Evolutionary conservation across 805 yeast genomes (phyloP).

Genomic region (Zygotorulaspora sp.): DNA sequence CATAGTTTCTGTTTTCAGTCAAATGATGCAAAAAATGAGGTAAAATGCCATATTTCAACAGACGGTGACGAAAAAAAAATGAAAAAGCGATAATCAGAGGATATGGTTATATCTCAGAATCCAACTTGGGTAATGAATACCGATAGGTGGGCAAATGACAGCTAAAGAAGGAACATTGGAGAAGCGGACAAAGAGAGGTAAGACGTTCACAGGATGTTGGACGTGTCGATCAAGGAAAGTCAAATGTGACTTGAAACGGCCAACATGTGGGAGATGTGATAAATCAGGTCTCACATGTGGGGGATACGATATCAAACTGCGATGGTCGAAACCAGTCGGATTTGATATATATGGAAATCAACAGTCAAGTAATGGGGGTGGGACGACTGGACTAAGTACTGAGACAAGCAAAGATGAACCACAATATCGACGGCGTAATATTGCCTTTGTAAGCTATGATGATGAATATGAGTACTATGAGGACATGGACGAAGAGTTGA

Average conservation of each 20-base stretch:
- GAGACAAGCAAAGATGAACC: conserved; percentile 38
- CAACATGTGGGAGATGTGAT: conserved; percentile 66
- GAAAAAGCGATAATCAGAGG: background rate
- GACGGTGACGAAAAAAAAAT: background rate
- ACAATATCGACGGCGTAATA: conserved; percentile 62
- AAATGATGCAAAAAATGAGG: background rate
- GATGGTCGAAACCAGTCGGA: conserved; percentile 61
- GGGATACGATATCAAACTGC: conserved; percentile 75
- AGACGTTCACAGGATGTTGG: conserved; percentile 84
- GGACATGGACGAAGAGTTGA: conserved; percentile 71
- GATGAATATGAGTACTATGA: conserved; percentile 67
- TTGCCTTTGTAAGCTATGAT: conserved; percentile 72
- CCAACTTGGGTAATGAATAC: conserved; percentile 1
- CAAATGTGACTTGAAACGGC: conserved; percentile 70
- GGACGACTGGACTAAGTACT: conserved; percentile 11
- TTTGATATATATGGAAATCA: conserved; percentile 45
- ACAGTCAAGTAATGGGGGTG: conserved; percentile 8
- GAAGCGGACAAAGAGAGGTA: conserved; percentile 39
- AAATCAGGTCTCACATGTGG: conserved; percentile 67
- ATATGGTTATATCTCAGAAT: background rate
- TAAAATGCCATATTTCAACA: conserved; percentile 1
- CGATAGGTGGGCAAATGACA: conserved; percentile 3
- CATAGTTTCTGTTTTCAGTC: conserved; percentile 5
- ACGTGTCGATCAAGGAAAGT: conserved; percentile 79
- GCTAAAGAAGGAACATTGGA: conserved; percentile 3